Base-by-base conservation (phyloP, 345 rosid genomes). In the Euphorbia peplus region DNA sequence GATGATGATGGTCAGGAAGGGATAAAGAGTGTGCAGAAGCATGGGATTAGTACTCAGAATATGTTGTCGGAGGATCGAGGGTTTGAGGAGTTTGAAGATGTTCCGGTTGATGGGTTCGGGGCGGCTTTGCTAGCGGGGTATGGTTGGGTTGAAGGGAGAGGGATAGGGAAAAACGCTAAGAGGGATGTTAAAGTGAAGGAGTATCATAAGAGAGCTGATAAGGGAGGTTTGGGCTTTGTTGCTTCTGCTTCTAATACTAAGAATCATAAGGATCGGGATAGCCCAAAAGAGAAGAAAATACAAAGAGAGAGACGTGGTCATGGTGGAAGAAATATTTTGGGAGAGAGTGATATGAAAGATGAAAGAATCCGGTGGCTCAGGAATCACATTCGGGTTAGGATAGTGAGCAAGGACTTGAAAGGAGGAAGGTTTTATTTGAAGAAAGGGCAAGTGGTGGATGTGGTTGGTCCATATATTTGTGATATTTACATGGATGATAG, bases 81-180 rank as follows among this genome's bases (percentile, higher is more conserved):
- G 0, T 69, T 80, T 15, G 91, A 86, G 64, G 97, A 88, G 67
- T 85, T 78, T 69, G 84, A 80, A 35, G 92, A 86, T 29, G 76
- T 87, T 72, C 90, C 98, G 0, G 93, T 93, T 0, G 97, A 91
- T 70, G 93, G 76, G 2, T 93, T 83, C 42, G 96, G 88, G 0
- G 85, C 82, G 24, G 91, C 97, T 0, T 63, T 89, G 78, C 85
- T 93, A 15, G 84, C 85, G 67, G 98, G 97, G 0, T 91, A 90
- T 52, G 98, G 98, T 0, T 93, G 97, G 97, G 70, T 75, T 8
- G 93, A 92, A 61, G 96, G 98, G 2, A 74, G 76, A 35, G 97
- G 97, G 7, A 83, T 95, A 51, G 99, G 99, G 51, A 88, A 75
- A 74, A 91, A 90, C 13, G 79, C 87, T 24, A 88, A 87, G 75